Conservation (phyloP, 306 rosid species). For the Cucurbita ficifolia region DNA sequence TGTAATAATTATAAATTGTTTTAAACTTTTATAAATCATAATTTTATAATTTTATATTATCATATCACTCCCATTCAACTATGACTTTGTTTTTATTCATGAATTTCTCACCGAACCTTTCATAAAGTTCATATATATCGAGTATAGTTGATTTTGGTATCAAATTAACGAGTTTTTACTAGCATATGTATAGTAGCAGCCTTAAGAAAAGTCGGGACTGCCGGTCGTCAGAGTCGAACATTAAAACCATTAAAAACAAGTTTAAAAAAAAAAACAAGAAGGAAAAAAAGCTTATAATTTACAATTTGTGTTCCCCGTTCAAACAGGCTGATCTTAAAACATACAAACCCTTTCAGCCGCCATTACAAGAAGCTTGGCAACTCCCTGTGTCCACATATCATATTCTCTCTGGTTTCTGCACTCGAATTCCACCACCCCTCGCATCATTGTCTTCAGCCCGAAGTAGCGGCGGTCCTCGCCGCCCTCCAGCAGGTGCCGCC, state of each 20-base stretch:
- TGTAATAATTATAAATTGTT: too few relatives aligned
- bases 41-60: too few relatives aligned
- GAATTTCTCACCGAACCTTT: too few relatives aligned
- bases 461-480: slow-evolving; percentile 83
- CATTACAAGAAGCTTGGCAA: slow-evolving; percentile 56
- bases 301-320: background rate
- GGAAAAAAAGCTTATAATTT: background rate
- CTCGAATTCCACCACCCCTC: slow-evolving; percentile 80
- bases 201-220: too few relatives aligned
- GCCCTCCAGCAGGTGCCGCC: slow-evolving; percentile 77
- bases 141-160: too few relatives aligned
- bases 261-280: background rate
- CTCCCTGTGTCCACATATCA: slow-evolving; percentile 89
- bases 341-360: slow-evolving; percentile 45
- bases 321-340: slow-evolving; percentile 8
- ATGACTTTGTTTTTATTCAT: too few relatives aligned
- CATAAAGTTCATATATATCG: too few relatives aligned
- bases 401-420: slow-evolving; percentile 69
- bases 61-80: too few relatives aligned
- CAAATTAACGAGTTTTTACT: too few relatives aligned
- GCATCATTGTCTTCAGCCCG: slow-evolving; percentile 56
- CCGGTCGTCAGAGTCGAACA: too few relatives aligned
- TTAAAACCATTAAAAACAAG: background rate
- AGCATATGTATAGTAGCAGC: too few relatives aligned
- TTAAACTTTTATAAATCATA: too few relatives aligned